Conservation (phyloP, 2,329 filamentous ascomycete genomes). For the Lachnellula occidentalis region DNA sequence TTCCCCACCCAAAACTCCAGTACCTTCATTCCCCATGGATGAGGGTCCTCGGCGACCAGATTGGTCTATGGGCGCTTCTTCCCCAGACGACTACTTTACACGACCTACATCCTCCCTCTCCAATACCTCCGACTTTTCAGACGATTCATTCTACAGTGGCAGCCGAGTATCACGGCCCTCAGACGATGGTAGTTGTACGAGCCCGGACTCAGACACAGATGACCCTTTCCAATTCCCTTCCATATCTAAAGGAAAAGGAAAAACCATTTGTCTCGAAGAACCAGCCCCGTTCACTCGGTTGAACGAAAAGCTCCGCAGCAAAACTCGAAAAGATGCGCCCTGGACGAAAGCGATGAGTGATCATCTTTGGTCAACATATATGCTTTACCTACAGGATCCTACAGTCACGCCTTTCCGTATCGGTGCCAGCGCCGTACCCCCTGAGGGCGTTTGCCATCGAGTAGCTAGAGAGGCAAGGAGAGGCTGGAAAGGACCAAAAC, state of each 20-base stretch:
- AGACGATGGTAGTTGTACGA: conserved; percentile 50
- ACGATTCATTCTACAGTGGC: conserved; percentile 51
- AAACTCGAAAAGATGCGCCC: conserved; percentile 38
- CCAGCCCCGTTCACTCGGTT: conserved; percentile 7
- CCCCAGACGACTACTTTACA: conserved; percentile 19
- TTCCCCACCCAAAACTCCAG: conserved; percentile 56
- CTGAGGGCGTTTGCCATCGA: conserved; percentile 57
- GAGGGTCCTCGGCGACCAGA: conserved; percentile 21
- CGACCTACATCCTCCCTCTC: conserved; percentile 26
- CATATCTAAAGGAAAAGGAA: conserved; percentile 22
- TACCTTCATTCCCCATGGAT: conserved; percentile 30
- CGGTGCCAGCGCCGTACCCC: conserved; percentile 58
- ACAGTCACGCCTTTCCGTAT: conserved; percentile 61
- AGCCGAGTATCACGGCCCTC: conserved; percentile 52
- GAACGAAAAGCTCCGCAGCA: conserved; percentile 26
- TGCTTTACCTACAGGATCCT: conserved; percentile 60
- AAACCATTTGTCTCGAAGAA: conserved; percentile 7
- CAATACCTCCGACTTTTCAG: conserved; percentile 47
- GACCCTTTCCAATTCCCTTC: conserved; percentile 32
- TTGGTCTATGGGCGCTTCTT: conserved; percentile 26
- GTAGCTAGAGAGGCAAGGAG: conserved; percentile 61
- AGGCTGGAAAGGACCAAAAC: conserved; percentile 59
- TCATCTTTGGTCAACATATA: conserved; percentile 61
- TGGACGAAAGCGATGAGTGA: conserved; percentile 63
- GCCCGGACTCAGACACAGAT: conserved; percentile 41